phyloP scores from a whole-genome alignment of 441 rosid species.

The Populus hybrid region DNA sequence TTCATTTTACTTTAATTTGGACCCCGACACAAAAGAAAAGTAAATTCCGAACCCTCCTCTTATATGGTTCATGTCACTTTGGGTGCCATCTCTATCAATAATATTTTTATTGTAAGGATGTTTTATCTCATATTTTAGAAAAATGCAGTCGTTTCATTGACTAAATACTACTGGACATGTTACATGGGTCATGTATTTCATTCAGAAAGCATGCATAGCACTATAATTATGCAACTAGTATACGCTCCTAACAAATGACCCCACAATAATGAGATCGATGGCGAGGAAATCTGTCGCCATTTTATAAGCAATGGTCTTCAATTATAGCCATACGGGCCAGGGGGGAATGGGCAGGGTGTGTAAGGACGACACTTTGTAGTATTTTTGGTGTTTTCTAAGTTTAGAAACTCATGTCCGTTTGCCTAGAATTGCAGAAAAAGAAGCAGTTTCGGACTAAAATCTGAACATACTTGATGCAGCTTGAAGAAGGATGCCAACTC shows the following conservation, averaged over 20 bases:
- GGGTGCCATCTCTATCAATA: not conserved
- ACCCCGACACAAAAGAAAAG: not conserved
- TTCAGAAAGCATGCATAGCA: not conserved
- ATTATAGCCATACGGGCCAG: not conserved
- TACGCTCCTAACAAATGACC: not conserved
- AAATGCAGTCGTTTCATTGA: not conserved
- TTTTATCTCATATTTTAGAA: not conserved
- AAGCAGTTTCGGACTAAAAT: constrained; percentile 9
- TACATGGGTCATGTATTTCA: not conserved
- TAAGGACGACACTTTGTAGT: not conserved
- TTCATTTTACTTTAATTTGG: not conserved
- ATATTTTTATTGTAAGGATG: not conserved
- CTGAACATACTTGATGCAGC: constrained; percentile 36
- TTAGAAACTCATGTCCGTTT: not conserved
- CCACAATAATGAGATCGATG: not conserved
- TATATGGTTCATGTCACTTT: not conserved
- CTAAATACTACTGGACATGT: not conserved
- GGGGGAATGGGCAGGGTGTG: not conserved
- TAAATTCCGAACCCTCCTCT: not conserved
- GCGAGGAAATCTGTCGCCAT: not conserved
- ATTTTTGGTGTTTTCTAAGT: constrained; percentile 9
- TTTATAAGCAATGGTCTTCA: not conserved
- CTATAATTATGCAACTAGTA: not conserved
- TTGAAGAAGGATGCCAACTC: constrained; percentile 91
- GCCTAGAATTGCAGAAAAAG: constrained; percentile 1